Base-by-base conservation (phyloP, 202 grass and related monocot species). In the Elaeis oleifera region DNA sequence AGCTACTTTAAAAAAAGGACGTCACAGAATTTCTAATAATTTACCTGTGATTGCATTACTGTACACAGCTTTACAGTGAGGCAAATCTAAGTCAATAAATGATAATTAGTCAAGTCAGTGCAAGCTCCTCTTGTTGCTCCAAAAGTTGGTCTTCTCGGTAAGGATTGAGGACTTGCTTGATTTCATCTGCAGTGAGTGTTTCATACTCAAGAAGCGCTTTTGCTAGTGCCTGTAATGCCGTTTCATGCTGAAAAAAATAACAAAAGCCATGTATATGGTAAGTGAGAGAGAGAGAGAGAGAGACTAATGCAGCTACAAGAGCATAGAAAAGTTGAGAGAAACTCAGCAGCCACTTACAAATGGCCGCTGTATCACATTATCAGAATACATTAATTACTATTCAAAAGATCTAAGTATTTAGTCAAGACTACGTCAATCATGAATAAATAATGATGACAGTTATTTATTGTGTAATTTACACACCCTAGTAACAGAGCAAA, bases 111-210 rank as follows among this genome's bases (percentile, higher is more conserved):
- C 71, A 89, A 68, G 56, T 76, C 49, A 99, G 75, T 48, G 66
- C 89, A 76, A 90, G 80, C 18, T 84, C 88, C 69, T 78, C 85
- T 11, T 81, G 67, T 73, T 89, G 82, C 67, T 87, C 88, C 58
- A 83, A 81, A 67, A 99, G 57, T 27, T 84, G 82, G 16, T 75
- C 82, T 75, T 95, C 86, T 84, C 80, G 82, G 49, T 83, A 78
- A 3, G 83, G 85, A 81, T 89, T 73, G 39, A 94, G 80, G 52
- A 90, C 61, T 83, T 75, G 80, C 31, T 82, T 87, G 36, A 99
- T 99, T 66, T 99, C 95, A 61, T 99, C 95, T 51, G 85, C 64
- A 51, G 66, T 89, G 54, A 99, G 85, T 29, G 95, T 99, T 81
- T 99, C 95, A 50, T 27, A 90, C 70, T 99, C 95, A 7, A 99